phyloP scores from a whole-genome alignment of 495 filamentous ascomycete genomes.

The Penicillium crystallinum region DNA sequence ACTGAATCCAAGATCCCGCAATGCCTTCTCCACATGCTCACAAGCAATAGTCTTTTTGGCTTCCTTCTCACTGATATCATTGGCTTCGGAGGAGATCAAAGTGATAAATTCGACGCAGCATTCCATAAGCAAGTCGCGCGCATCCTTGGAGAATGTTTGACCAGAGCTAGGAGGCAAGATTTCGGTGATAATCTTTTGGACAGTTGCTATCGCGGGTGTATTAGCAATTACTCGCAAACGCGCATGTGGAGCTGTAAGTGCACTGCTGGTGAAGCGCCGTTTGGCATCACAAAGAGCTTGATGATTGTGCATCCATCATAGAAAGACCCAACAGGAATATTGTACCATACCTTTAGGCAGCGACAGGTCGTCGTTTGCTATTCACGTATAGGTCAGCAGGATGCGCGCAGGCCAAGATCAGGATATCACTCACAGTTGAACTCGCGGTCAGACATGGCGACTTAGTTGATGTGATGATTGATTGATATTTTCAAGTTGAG shows the following conservation, averaged over 20 bases:
- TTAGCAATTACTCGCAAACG: conserved; percentile 10
- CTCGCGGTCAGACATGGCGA: conserved; percentile 84
- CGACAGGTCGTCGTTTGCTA: conserved; percentile 87
- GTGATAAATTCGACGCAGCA: conserved; percentile 99
- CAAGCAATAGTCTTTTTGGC: conserved; percentile 97
- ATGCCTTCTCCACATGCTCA: conserved; percentile 90
- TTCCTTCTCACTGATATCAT: conserved; percentile 97
- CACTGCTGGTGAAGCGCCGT: background rate
- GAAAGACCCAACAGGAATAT: background rate
- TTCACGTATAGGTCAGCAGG: conserved; percentile 19
- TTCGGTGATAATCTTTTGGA: conserved; percentile 95
- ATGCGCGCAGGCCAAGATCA: conserved; percentile 15
- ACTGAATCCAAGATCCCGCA: conserved; percentile 82
- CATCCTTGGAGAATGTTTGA: conserved; percentile 82
- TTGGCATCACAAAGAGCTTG: background rate
- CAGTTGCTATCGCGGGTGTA: conserved; percentile 61
- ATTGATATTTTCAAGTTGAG: conserved; percentile 1
- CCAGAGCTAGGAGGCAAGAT: conserved; percentile 71
- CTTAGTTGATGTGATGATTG: conserved; percentile 1
- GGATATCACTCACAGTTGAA: conserved; percentile 60
- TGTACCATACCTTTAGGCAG: conserved; percentile 75
- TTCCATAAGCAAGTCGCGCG: conserved; percentile 91
- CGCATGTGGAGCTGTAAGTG: conserved; percentile 2
- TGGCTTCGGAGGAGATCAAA: conserved; percentile 91
- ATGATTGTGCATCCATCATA: background rate